Percentiles rank a stretch among this genome's conserved stretches.
These are phyloP conservation scores for Phytophthora chlamydospora DNA, from an alignment of 352 stramenopile genomes.

Conservation along the genomic window DNA sequence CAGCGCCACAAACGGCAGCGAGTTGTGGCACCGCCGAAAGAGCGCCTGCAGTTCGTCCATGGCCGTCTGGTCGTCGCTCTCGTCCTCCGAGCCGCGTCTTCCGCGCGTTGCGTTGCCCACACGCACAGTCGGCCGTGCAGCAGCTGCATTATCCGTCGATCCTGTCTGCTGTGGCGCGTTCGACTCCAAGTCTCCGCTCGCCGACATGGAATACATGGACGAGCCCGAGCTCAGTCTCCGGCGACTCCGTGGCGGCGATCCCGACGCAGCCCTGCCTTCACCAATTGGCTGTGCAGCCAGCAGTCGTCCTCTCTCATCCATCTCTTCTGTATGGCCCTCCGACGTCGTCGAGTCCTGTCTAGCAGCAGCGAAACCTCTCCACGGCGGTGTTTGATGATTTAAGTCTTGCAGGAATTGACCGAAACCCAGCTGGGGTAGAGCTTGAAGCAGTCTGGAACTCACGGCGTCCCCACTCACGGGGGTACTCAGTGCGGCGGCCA, in stretches of 20 bases:
- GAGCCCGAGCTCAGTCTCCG: constrained; percentile 25
- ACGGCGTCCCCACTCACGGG: constrained; percentile 36
- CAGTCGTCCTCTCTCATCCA: constrained; percentile 19
- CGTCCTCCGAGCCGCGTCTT: constrained; percentile 35
- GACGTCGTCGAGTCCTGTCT: constrained; percentile 14
- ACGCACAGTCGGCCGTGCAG: constrained; percentile 3
- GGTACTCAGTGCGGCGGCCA: constrained; percentile 25
- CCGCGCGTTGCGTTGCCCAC: constrained; percentile 6
- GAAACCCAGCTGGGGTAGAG: constrained; percentile 37
- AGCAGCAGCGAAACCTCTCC: constrained; percentile 22
- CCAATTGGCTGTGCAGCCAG: constrained; percentile 3
- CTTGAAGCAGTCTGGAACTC: constrained; percentile 39
- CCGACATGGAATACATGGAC: constrained; percentile 28
- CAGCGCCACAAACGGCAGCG: constrained; percentile 71
- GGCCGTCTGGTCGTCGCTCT: constrained; percentile 53
- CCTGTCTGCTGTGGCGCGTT: not conserved
- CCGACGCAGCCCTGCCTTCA: not conserved
- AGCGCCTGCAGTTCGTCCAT: constrained; percentile 70
- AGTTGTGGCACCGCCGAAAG: constrained; percentile 73
- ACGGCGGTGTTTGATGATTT: constrained; percentile 31
- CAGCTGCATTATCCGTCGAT: constrained; percentile 1
- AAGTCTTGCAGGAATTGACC: constrained; percentile 43
- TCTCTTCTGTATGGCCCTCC: constrained; percentile 9
- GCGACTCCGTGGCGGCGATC: constrained; percentile 20
- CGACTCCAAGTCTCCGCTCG: constrained; percentile 24